Conservation (phyloP, 2,329 filamentous ascomycete genomes). For the Nothophoma quercina region DNA sequence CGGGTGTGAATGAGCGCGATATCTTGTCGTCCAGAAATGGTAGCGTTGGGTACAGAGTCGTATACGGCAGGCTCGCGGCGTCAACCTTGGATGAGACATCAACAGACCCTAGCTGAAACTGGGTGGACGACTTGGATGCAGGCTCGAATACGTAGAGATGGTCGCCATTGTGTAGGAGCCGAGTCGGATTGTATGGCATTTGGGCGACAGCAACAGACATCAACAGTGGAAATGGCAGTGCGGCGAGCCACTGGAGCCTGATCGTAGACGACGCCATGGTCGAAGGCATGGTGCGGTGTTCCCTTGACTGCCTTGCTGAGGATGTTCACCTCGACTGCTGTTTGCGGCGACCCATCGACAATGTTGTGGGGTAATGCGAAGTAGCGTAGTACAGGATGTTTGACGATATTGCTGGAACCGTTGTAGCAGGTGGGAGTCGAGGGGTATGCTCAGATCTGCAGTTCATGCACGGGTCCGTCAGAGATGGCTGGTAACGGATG, state of each 20-base stretch:
- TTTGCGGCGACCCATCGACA: slow-evolving; percentile 27
- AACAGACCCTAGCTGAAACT: slow-evolving; percentile 67
- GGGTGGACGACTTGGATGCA: slow-evolving; percentile 53
- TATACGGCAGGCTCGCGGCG: slow-evolving; percentile 53
- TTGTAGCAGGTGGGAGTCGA: slow-evolving; percentile 18
- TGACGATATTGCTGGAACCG: slow-evolving; percentile 17
- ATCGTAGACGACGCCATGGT: slow-evolving; percentile 2
- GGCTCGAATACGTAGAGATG: slow-evolving; percentile 76
- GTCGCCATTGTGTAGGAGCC: slow-evolving; percentile 67
- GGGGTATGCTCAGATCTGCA: slow-evolving; percentile 37
- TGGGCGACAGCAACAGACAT: slow-evolving; percentile 40
- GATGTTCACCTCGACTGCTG: slow-evolving; percentile 32
- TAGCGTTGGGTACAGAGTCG: slow-evolving; percentile 63
- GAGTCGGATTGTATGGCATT: slow-evolving; percentile 81
- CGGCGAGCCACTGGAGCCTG: slow-evolving; percentile 3
- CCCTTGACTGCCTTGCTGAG: slow-evolving; percentile 16
- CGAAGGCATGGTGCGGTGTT: slow-evolving; percentile 11
- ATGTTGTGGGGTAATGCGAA: slow-evolving; percentile 12
- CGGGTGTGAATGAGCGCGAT: slow-evolving; percentile 69
- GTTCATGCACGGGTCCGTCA: slow-evolving; percentile 43
- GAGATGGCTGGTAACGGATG: slow-evolving; percentile 34
- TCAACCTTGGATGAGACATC: slow-evolving; percentile 68
- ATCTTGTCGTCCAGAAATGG: slow-evolving; percentile 67
- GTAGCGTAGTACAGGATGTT: slow-evolving; percentile 26
- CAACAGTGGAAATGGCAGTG: slow-evolving; percentile 14